Percentiles rank a stretch among this genome's conserved stretches.
These are phyloP conservation scores for Fusarium heterosporum DNA, from an alignment of 2,329 filamentous ascomycete genomes.

Conservation along the genomic window DNA sequence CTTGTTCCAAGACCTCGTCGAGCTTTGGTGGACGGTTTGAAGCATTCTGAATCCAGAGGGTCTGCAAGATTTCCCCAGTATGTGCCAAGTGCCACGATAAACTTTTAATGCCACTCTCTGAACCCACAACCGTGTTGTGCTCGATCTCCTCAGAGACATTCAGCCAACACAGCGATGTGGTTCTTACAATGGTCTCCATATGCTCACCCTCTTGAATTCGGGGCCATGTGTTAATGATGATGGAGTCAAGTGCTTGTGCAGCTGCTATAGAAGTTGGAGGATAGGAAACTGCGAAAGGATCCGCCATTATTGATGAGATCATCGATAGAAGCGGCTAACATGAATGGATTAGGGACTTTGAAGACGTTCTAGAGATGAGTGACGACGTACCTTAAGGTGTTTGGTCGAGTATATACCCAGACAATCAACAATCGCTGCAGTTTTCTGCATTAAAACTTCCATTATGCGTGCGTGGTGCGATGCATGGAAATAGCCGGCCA, in stretches of 20 bases:
- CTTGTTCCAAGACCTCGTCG: conserved; percentile 38
- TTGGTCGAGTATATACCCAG: conserved; percentile 74
- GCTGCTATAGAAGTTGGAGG: conserved; percentile 66
- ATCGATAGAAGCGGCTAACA: conserved; percentile 73
- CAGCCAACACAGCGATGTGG: conserved; percentile 72
- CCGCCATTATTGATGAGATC: conserved; percentile 71
- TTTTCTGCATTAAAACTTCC: conserved; percentile 64
- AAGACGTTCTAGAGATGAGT: neutral
- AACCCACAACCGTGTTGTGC: neutral
- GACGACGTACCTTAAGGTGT: conserved; percentile 69
- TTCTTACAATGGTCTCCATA: conserved; percentile 72
- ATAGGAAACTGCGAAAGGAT: conserved; percentile 73
- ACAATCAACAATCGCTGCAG: conserved; percentile 61
- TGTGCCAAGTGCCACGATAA: conserved; percentile 34
- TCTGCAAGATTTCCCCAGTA: conserved; percentile 39
- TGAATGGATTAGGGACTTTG: conserved; percentile 21
- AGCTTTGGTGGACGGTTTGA: conserved; percentile 27
- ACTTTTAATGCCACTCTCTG: neutral
- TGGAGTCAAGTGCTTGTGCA: conserved; percentile 63
- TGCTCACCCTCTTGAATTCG: conserved; percentile 67
- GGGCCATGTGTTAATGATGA: conserved; percentile 76
- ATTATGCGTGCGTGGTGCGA: conserved; percentile 69
- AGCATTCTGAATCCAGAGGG: conserved; percentile 40
- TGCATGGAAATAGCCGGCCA: conserved; percentile 68
- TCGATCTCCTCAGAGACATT: conserved; percentile 62